Percentiles rank a stretch among this genome's conserved stretches.
phyloP scores from a whole-genome alignment of 2,329 filamentous ascomycete genomes.

The Shiraia bambusicola region DNA sequence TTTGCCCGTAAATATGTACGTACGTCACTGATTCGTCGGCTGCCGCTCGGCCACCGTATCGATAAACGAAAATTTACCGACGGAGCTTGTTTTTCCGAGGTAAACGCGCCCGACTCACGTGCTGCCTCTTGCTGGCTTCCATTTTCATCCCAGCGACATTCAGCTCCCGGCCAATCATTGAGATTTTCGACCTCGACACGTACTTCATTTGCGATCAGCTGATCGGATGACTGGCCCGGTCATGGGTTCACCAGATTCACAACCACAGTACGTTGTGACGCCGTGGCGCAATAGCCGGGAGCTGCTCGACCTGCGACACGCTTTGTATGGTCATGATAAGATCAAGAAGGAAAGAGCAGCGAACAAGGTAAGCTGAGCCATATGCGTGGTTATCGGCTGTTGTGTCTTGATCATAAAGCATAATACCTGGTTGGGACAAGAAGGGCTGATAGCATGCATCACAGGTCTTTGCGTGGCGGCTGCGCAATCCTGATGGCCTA shows the following conservation, averaged over 20 bases:
- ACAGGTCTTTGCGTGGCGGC: conserved; percentile 39
- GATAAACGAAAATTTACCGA: too few species aligned
- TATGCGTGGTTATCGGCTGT: not conserved
- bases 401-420: not conserved
- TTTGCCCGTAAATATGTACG: too few species aligned
- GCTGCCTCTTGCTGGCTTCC: too few species aligned
- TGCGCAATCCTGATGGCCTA: conserved; percentile 44
- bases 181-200: too few species aligned
- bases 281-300: conserved; percentile 70
- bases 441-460: conserved; percentile 17
- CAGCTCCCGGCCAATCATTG: too few species aligned
- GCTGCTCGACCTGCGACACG: conserved; percentile 64
- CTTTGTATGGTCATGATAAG: conserved; percentile 58
- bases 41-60: too few species aligned
- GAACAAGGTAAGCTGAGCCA: conserved; percentile 38
- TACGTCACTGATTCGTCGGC: too few species aligned
- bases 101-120: too few species aligned
- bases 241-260: conserved; percentile 13
- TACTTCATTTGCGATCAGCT: too few species aligned
- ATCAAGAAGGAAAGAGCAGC: conserved; percentile 41
- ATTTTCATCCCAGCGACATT: too few species aligned
- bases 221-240: not conserved
- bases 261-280: conserved; percentile 62
- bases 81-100: too few species aligned
- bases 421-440: not conserved